These are phyloP conservation scores for Populus hybrid DNA, from an alignment of 441 rosid genomes.

Conservation along the genomic window DNA sequence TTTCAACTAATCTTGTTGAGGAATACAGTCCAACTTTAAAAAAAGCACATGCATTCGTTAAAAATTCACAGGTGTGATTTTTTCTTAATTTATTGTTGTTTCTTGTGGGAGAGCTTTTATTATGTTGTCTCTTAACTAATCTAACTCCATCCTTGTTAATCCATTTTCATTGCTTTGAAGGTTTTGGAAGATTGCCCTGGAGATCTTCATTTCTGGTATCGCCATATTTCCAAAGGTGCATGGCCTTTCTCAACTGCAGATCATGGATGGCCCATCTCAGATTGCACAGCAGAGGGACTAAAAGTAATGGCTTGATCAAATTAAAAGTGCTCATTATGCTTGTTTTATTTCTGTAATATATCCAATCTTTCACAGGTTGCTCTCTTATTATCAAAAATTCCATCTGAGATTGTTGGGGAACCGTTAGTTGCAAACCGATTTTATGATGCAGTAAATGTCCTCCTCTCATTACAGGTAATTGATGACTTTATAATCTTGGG, in stretches of 20 bases:
- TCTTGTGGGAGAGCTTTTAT: conserved; percentile 8
- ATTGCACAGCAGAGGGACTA: conserved; percentile 93
- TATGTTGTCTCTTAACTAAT: conserved; percentile 3
- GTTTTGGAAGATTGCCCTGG: conserved; percentile 82
- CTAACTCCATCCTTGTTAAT: conserved; percentile 7
- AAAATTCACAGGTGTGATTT: conserved; percentile 70
- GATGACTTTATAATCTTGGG: neutral
- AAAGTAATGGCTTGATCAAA: conserved; percentile 51
- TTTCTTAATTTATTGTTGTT: conserved; percentile 14
- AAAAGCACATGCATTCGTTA: conserved; percentile 67
- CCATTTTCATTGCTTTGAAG: conserved; percentile 38
- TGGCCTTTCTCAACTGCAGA: conserved; percentile 97
- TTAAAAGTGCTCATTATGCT: conserved; percentile 11
- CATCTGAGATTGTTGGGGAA: conserved; percentile 75
- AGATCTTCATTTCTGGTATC: conserved; percentile 75
- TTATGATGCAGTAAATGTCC: conserved; percentile 84
- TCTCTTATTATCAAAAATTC: conserved; percentile 65
- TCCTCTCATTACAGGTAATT: conserved; percentile 85
- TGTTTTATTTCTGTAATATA: conserved; percentile 19
- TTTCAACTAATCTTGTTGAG: conserved; percentile 64
- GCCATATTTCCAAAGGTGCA: conserved; percentile 97
- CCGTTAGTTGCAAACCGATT: conserved; percentile 51
- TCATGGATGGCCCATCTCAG: conserved; percentile 99
- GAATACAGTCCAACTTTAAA: conserved; percentile 62
- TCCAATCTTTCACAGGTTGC: conserved; percentile 49